Evolutionary conservation across 140 eudicot species (phyloP).

Genomic region (Ambrosia hybrid): DNA sequence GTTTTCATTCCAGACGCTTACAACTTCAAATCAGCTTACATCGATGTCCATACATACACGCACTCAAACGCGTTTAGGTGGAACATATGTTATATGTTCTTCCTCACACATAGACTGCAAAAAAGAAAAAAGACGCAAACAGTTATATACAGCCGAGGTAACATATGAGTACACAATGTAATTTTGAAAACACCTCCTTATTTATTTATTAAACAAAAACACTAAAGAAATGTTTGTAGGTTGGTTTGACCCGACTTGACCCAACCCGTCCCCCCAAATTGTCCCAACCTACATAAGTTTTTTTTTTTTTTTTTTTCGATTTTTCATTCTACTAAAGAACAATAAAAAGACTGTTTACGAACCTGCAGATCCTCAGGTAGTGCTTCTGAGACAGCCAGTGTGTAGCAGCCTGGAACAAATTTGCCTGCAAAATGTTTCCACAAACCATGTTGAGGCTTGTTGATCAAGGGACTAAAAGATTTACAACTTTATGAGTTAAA

Average conservation of each 20-base stretch:
- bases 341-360: slow-evolving; percentile 8
- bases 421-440: slow-evolving; percentile 51
- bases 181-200: not conserved
- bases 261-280: not conserved
- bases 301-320: too few relatives aligned
- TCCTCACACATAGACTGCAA: slow-evolving; percentile 62
- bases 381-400: slow-evolving; percentile 88
- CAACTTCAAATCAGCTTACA: slow-evolving; percentile 24
- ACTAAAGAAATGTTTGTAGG: not conserved
- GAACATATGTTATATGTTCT: slow-evolving; percentile 48
- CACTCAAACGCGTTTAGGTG: slow-evolving; percentile 52
- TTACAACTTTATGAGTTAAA: not conserved
- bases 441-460: not conserved
- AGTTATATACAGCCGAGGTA: not conserved
- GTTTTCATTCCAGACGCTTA: slow-evolving; percentile 11
- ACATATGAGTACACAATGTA: not conserved
- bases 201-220: not conserved
- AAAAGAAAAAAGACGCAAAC: not conserved
- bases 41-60: slow-evolving; percentile 7
- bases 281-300: not conserved
- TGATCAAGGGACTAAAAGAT: not conserved
- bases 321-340: not conserved
- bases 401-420: slow-evolving; percentile 84
- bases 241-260: not conserved
- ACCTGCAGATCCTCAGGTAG: slow-evolving; percentile 82